Evolutionary conservation across 352 stramenopile species (phyloP), one percentile per base, ranked within the genome.

Genomic region (Pythium sp.): DNA sequence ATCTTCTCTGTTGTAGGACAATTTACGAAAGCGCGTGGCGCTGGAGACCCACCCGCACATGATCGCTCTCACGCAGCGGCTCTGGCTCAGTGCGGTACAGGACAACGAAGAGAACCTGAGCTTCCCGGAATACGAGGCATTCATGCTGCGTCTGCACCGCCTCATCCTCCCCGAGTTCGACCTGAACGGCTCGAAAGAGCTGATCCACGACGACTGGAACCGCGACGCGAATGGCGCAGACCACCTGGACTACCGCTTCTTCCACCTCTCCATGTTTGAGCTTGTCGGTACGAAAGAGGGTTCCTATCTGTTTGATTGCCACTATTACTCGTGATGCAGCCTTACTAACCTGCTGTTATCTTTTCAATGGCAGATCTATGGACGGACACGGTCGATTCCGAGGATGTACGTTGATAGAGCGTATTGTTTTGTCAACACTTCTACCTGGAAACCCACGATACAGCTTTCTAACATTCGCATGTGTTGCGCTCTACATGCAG

Each of bases 181-280:
- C 30, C n/a, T 91, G 18, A 64, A 26, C 4, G 78, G 79, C 26
- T 94, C 86, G 0, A 88, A 81, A 46, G 68, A 82, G 22, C 57
- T 92, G 3, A 87, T 94, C 59, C 67, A 74, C 58, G 83, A 91
- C 41, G 86, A 92, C 74, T 94, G 84, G 84, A 68, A 72, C 18
- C 81, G 86, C 53, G 86, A 93, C 15, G 82, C 74, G 4, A 73
- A 77, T 9, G 77, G 80, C 5, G 68, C 80, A 7, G 72, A 88
- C 32, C 60, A 76, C 32, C 72, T 94, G 54, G 74, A 90, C 57
- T 94, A 90, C 62, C 64, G 77, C 5, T 91, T 80, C 43, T 93
- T 94, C 60, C 86, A 94, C 62, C 75, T 91, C 41, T 93, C 86
- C 15, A 91, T 94, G 80, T 93, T 93, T 68, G 86, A 94, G 49